Evolutionary conservation across 108 stramenopile genomes (phyloP).

Genomic region (Discostella pseudostelligera): DNA sequence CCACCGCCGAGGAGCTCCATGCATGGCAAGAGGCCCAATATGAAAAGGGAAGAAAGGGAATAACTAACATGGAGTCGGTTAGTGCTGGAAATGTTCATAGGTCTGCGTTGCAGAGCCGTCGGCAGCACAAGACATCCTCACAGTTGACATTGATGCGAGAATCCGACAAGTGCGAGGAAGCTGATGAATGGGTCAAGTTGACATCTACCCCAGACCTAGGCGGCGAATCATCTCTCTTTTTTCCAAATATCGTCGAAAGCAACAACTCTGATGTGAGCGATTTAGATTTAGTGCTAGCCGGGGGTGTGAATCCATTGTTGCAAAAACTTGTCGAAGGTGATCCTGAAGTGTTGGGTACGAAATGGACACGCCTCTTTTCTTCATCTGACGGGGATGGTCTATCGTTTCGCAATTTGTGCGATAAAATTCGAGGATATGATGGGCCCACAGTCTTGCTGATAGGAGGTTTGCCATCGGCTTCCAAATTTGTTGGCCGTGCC

Average conservation of each 20-base stretch:
- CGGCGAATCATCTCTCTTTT: slow-evolving; percentile 49
- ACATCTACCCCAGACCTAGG: slow-evolving; percentile 41
- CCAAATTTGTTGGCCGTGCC: background rate
- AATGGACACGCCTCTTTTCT: slow-evolving; percentile 57
- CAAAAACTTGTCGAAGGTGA: slow-evolving; percentile 39
- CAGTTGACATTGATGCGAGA: slow-evolving; percentile 11
- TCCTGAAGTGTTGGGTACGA: slow-evolving; percentile 52
- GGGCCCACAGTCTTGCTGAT: slow-evolving; percentile 54
- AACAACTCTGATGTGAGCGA: slow-evolving; percentile 13
- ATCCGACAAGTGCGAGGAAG: slow-evolving; percentile 13
- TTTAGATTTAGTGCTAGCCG: slow-evolving; percentile 17
- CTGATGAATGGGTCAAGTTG: slow-evolving; percentile 45
- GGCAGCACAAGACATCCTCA: slow-evolving; percentile 9
- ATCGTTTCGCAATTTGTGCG: slow-evolving; percentile 42
- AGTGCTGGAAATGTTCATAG: slow-evolving; percentile 8
- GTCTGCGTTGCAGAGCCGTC: slow-evolving; percentile 14
- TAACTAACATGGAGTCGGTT: slow-evolving; percentile 5
- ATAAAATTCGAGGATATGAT: slow-evolving; percentile 46
- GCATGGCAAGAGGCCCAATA: slow-evolving; percentile 72
- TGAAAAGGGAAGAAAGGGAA: slow-evolving; percentile 45
- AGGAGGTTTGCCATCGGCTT: slow-evolving; percentile 41
- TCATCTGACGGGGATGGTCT: slow-evolving; percentile 56
- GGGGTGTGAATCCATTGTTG: slow-evolving; percentile 24
- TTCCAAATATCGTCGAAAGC: slow-evolving; percentile 23
- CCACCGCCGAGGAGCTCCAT: slow-evolving; percentile 57